A percentile compares a stretch with the other conserved stretches of the same genome.
Evolutionary conservation across 1,284 basidiomycete genomes (phyloP).

Genomic region (Cryptococcus jaspeensis): DNA sequence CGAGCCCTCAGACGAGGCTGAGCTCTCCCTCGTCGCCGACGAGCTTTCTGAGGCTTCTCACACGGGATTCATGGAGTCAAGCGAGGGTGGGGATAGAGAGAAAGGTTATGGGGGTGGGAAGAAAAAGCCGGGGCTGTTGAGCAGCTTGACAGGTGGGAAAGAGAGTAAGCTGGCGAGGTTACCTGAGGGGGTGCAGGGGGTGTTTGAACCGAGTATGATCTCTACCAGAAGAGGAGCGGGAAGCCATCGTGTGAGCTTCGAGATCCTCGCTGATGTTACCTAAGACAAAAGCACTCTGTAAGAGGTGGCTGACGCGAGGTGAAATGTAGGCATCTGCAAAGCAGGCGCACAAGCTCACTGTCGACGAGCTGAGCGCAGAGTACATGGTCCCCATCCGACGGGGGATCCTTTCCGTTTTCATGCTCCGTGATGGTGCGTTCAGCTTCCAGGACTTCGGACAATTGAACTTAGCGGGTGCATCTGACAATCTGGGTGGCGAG

Average conservation of each 20-base stretch:
- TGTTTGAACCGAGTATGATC: conserved; percentile 43
- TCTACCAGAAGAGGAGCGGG: conserved; percentile 12
- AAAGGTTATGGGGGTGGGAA: conserved; percentile 2
- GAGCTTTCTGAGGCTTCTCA: conserved; percentile 10
- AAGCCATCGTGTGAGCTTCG: conserved; percentile 17
- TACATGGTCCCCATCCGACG: conserved; percentile 51
- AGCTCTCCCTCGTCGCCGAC: conserved; percentile 23
- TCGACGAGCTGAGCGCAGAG: conserved; percentile 48
- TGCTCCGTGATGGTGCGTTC: conserved; percentile 47
- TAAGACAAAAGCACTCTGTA: no score
- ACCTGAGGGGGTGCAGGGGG: conserved; percentile 48
- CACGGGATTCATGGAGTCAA: not conserved
- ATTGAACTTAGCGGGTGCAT: conserved; percentile 2
- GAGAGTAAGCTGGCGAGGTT: conserved; percentile 24
- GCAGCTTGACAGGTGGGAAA: not conserved
- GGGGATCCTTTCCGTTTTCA: conserved; percentile 46
- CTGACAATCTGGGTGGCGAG: conserved; percentile 3
- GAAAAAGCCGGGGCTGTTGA: not conserved
- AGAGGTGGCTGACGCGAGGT: not conserved
- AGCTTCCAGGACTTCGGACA: not conserved
- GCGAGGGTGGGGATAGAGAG: not conserved
- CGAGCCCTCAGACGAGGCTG: conserved; percentile 32
- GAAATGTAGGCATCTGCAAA: conserved; percentile 25
- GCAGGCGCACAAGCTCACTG: conserved; percentile 41
- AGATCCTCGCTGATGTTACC: not conserved